These are phyloP conservation scores for Xylaria sp. DNA, from an alignment of 2,329 filamentous ascomycete genomes.

Conservation along the genomic window DNA sequence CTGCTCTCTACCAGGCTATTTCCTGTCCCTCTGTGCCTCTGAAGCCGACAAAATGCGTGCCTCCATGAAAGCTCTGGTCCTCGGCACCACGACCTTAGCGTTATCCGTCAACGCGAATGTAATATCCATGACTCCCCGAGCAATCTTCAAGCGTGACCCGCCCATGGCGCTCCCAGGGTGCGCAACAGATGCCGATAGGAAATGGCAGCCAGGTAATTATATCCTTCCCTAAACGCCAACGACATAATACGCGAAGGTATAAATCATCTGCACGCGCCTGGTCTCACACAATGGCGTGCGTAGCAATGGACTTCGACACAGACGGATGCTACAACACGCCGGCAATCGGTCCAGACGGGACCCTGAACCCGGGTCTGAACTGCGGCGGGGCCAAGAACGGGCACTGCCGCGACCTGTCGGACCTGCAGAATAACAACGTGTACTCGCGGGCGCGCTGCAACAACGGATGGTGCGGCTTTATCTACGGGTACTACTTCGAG, in stretches of 20 bases:
- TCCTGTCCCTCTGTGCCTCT: not conserved
- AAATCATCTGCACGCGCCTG: not conserved
- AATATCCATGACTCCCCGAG: not conserved
- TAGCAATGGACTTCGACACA: constrained; percentile 52
- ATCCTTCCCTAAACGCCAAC: not conserved
- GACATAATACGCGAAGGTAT: not conserved
- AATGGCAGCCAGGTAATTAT: constrained; percentile 34
- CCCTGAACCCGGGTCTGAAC: constrained; percentile 47
- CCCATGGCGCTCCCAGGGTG: constrained; percentile 29
- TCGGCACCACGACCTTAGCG: constrained; percentile 18
- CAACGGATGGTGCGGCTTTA: constrained; percentile 56
- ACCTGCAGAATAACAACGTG: constrained; percentile 55
- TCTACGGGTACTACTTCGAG: constrained; percentile 61
- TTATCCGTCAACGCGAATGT: constrained; percentile 17
- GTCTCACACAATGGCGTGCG: not conserved
- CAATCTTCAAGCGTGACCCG: constrained; percentile 32
- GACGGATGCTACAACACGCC: constrained; percentile 56
- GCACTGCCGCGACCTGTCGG: constrained; percentile 50
- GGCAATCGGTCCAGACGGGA: constrained; percentile 52
- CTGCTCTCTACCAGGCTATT: too few species aligned
- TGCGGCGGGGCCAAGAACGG: constrained; percentile 39
- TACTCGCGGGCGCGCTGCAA: constrained; percentile 58
- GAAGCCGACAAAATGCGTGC: constrained; percentile 14
- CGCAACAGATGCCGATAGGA: constrained; percentile 33
- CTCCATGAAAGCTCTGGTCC: constrained; percentile 12